phyloP scores from a whole-genome alignment of 2,329 filamentous ascomycete species.

The Rutstroemia sp. region DNA sequence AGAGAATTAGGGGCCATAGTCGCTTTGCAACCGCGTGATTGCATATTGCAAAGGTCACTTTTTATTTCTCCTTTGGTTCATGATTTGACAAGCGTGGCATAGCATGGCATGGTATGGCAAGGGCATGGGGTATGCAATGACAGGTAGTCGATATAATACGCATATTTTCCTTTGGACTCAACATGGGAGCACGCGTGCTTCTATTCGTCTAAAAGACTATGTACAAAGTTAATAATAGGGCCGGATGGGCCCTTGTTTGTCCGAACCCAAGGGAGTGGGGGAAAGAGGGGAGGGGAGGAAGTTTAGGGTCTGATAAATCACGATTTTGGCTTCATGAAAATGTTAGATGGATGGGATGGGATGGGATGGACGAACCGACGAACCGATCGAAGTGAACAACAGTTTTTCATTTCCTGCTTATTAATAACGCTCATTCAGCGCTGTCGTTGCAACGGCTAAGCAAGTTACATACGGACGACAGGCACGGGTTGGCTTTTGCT shows the following conservation, averaged over 20 bases:
- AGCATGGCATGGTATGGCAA: too few species aligned
- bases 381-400: too few species aligned
- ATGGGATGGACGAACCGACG: too few species aligned
- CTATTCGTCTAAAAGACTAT: not conserved
- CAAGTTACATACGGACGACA: not conserved
- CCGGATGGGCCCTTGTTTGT: not conserved
- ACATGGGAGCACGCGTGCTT: not conserved
- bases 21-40: conserved; percentile 38
- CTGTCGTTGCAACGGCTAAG: not conserved
- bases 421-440: not conserved
- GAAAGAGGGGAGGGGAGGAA: not conserved
- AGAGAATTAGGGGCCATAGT: conserved; percentile 47
- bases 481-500: not conserved
- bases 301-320: too few species aligned
- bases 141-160: not conserved
- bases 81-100: too few species aligned
- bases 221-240: not conserved
- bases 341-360: too few species aligned
- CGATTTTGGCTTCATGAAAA: too few species aligned
- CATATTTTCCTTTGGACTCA: conserved; percentile 3
- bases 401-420: not conserved
- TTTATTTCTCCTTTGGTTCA: too few species aligned
- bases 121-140: not conserved
- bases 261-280: too few species aligned
- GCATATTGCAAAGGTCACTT: too few species aligned